Percentiles rank a stretch among this genome's conserved stretches.
Conservation (phyloP, 768 basidiomycete genomes). For the Tricholoma sp. region DNA sequence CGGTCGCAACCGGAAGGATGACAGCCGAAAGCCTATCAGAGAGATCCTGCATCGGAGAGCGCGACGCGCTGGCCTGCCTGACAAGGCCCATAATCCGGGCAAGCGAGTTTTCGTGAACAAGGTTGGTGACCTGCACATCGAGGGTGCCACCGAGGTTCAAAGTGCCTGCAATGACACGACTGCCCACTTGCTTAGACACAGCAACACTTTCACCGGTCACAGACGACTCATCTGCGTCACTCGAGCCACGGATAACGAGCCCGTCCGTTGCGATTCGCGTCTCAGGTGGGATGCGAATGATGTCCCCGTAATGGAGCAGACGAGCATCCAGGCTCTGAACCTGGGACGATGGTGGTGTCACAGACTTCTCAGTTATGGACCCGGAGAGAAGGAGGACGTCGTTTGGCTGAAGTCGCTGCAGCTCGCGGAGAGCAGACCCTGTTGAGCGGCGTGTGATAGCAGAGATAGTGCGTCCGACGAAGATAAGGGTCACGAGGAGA, state of each 20-base stretch:
- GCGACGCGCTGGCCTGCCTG: constrained; percentile 29
- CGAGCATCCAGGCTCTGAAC: constrained; percentile 6
- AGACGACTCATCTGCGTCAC: constrained; percentile 37
- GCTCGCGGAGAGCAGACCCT: constrained; percentile 15
- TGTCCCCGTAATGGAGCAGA: constrained; percentile 32
- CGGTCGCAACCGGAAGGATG: constrained; percentile 45
- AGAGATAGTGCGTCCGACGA: constrained; percentile 33
- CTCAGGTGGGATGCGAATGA: constrained; percentile 28
- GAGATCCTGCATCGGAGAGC: constrained; percentile 35
- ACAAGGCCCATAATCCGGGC: constrained; percentile 32
- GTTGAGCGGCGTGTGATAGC: constrained; percentile 30
- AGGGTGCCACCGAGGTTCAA: constrained; percentile 28
- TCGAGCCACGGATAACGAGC: constrained; percentile 25
- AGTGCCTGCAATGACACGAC: constrained; percentile 32
- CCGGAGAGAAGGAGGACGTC: constrained; percentile 25
- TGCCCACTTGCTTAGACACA: constrained; percentile 28
- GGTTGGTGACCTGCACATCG: constrained; percentile 28
- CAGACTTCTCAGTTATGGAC: neutral
- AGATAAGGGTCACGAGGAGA: constrained; percentile 37
- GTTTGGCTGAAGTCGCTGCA: constrained; percentile 28
- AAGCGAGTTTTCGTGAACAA: constrained; percentile 36
- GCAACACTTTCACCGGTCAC: constrained; percentile 38
- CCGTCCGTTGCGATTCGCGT: constrained; percentile 36
- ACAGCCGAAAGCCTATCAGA: constrained; percentile 45
- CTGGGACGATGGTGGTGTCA: neutral